Conservation (phyloP, 2,329 filamentous ascomycete genomes). For the Diplodia mutila region DNA sequence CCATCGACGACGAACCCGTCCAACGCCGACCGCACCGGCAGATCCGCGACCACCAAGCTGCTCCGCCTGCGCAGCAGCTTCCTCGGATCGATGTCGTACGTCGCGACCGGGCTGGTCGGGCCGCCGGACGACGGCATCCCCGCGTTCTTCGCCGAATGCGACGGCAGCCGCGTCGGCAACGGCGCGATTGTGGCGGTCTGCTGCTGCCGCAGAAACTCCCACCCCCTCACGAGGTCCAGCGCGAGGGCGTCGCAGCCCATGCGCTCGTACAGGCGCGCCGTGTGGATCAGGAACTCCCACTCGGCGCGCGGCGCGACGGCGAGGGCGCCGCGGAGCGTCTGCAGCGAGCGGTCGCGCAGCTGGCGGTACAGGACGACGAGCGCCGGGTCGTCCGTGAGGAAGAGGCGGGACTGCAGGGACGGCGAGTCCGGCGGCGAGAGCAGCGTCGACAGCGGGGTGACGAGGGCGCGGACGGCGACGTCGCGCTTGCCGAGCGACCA, state of each 20-base stretch:
- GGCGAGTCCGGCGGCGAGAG: constrained; percentile 70
- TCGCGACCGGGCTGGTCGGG: constrained; percentile 32
- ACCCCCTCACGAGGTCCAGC: constrained; percentile 79
- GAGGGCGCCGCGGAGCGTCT: constrained; percentile 82
- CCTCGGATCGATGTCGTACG: constrained; percentile 60
- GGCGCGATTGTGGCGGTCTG: constrained; percentile 28
- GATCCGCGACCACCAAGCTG: constrained; percentile 79
- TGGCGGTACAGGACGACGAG: constrained; percentile 86
- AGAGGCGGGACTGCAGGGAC: constrained; percentile 74
- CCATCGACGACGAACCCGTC: constrained; percentile 15
- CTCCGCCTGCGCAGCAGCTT: constrained; percentile 71
- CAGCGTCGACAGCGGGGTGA: constrained; percentile 76
- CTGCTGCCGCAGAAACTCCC: constrained; percentile 67
- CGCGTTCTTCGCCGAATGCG: background rate
- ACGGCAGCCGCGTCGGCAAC: constrained; percentile 23
- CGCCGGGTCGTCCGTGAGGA: constrained; percentile 87
- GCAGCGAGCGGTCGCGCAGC: constrained; percentile 77
- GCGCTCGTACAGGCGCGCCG: constrained; percentile 78
- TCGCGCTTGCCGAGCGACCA: constrained; percentile 84
- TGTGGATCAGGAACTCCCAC: constrained; percentile 88
- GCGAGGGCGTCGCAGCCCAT: constrained; percentile 95
- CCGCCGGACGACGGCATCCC: constrained; percentile 27
- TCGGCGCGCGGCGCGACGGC: constrained; percentile 78
- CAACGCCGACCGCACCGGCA: constrained; percentile 50
- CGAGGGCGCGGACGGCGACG: constrained; percentile 80